Conservation (phyloP, 176 grass and related monocot species). For the Phoenix roebelenii region DNA sequence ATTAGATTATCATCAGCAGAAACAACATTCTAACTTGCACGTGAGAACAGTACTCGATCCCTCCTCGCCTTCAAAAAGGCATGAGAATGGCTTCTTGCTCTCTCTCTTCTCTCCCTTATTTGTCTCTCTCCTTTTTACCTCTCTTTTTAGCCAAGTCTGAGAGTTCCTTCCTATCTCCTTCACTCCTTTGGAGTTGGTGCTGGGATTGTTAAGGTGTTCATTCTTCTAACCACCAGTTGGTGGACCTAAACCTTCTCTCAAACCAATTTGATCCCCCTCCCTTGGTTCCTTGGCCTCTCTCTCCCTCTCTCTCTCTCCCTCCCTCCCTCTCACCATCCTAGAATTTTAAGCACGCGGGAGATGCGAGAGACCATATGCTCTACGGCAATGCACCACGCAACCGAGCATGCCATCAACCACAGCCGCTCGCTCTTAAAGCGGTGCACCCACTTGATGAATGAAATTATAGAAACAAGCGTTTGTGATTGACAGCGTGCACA, state of each 20-base stretch:
- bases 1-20: slow-evolving; percentile 29
- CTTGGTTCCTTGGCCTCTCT: slow-evolving; percentile 1
- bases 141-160: slow-evolving; percentile 7
- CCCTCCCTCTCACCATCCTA: neutral
- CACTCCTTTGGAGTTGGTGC: slow-evolving; percentile 35
- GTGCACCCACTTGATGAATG: no score
- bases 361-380: neutral
- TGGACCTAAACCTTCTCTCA: slow-evolving; percentile 83
- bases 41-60: slow-evolving; percentile 11
- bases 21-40: slow-evolving; percentile 27
- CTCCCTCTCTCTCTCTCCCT: neutral
- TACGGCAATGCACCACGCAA: no score
- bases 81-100: neutral
- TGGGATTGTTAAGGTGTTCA: slow-evolving; percentile 74
- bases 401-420: no score
- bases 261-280: slow-evolving; percentile 18
- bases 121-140: slow-evolving; percentile 7
- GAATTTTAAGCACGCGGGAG: slow-evolving; percentile 8
- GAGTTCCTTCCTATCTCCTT: slow-evolving; percentile 6
- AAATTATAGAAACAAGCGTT: no score
- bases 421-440: no score
- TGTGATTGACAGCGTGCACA: no score
- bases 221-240: slow-evolving; percentile 94
- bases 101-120: neutral
- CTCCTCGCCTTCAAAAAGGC: slow-evolving; percentile 6